Conservation (phyloP, 106 monocot species). For the Narthecium ossifragum region DNA sequence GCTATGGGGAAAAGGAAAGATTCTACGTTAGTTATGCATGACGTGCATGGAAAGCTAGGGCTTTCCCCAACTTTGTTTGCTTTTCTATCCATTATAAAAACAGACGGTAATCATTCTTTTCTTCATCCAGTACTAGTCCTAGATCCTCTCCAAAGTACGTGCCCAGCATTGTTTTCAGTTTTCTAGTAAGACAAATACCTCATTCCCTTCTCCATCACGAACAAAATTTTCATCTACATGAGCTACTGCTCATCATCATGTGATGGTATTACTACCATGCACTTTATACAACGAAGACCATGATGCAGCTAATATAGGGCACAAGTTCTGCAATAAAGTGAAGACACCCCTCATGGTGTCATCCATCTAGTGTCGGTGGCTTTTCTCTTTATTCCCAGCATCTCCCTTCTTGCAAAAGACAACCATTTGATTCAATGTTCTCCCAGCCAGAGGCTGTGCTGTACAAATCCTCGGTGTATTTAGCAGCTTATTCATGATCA, state of each 20-base stretch:
- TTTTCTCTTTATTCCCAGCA: slow-evolving; percentile 52
- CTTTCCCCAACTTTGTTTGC: not conserved
- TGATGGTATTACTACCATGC: not conserved
- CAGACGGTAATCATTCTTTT: slow-evolving; percentile 20
- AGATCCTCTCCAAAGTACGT: slow-evolving; percentile 5
- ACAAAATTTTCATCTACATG: no score
- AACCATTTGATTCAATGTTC: not conserved
- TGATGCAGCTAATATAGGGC: slow-evolving; percentile 10
- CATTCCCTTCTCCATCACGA: slow-evolving; percentile 5
- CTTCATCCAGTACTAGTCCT: slow-evolving; percentile 12
- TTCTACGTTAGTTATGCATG: slow-evolving; percentile 39
- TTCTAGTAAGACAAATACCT: slow-evolving; percentile 25
- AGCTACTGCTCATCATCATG: not conserved
- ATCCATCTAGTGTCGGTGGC: slow-evolving; percentile 21
- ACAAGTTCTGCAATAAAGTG: slow-evolving; percentile 24
- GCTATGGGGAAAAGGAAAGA: slow-evolving; percentile 9
- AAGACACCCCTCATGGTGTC: slow-evolving; percentile 18
- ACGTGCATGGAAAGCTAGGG: slow-evolving; percentile 46
- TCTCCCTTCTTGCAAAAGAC: not conserved
- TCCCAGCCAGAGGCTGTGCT: not conserved
- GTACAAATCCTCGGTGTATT: no score
- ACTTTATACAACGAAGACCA: not conserved
- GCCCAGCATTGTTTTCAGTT: not conserved
- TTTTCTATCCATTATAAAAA: slow-evolving; percentile 8
- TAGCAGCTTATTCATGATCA: not conserved